Evolutionary conservation across 306 rosid species (phyloP).

Genomic region (Trifolium fragiferum): DNA sequence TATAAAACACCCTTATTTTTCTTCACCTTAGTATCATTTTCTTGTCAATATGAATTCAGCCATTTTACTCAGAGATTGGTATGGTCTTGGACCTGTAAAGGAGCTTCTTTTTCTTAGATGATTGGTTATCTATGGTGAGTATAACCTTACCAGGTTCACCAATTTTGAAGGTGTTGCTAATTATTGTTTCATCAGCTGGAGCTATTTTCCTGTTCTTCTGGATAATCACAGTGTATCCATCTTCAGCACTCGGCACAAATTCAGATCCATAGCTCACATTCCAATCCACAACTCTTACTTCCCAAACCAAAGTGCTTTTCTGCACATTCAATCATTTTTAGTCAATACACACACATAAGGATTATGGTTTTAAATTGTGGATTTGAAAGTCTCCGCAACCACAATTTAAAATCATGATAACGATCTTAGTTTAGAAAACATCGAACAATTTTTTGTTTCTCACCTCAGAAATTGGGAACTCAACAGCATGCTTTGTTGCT

Average conservation of each 20-base stretch:
- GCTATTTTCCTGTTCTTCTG: conserved; percentile 78
- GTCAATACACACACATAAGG: background rate
- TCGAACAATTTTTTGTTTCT: background rate
- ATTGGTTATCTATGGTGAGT: conserved; percentile 81
- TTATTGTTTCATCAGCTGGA: conserved; percentile 68
- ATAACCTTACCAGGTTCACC: conserved; percentile 83
- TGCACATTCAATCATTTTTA: conserved; percentile 43
- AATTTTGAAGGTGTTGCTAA: conserved; percentile 63
- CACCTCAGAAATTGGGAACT: conserved; percentile 83
- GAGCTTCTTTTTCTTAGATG: conserved; percentile 94
- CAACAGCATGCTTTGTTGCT: conserved; percentile 66
- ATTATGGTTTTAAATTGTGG: background rate
- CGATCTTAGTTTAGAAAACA: background rate
- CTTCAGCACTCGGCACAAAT: conserved; percentile 74
- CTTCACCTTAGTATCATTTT: conserved; percentile 27
- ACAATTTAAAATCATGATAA: background rate
- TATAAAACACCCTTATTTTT: conserved; percentile 32
- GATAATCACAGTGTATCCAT: conserved; percentile 79
- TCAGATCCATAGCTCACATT: conserved; percentile 89
- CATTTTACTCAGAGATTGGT: conserved; percentile 53
- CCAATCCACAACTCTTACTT: conserved; percentile 84
- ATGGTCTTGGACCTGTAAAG: conserved; percentile 89
- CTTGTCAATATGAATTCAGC: background rate
- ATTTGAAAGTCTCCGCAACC: background rate
- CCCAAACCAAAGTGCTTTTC: conserved; percentile 73